A percentile compares a stretch with the other conserved stretches of the same genome.
These are phyloP conservation scores for Agaricus sinodeliciosus DNA, from an alignment of 768 basidiomycete species.

Conservation along the genomic window DNA sequence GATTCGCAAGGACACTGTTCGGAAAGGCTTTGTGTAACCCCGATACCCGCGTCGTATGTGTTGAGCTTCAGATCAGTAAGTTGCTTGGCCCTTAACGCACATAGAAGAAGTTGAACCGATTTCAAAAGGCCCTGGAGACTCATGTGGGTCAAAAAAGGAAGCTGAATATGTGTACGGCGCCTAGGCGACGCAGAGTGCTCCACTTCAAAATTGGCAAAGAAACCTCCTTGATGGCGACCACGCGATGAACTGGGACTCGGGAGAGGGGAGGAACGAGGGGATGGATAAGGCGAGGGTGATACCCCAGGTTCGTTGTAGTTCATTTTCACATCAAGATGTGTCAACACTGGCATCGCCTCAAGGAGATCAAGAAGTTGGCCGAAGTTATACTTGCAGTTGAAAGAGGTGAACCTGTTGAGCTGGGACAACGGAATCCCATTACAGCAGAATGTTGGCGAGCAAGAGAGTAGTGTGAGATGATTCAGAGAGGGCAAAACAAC, in stretches of 20 bases:
- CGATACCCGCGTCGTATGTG: slow-evolving; percentile 8
- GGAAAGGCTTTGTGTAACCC: slow-evolving; percentile 4
- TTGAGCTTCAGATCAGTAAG: slow-evolving; percentile 7
- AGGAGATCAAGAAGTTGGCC: slow-evolving; percentile 10
- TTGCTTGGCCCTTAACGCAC: slow-evolving; percentile 1
- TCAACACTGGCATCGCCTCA: slow-evolving; percentile 8
- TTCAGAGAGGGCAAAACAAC: background rate
- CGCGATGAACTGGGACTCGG: slow-evolving; percentile 4
- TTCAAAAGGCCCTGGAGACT: slow-evolving; percentile 7
- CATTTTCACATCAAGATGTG: slow-evolving; percentile 6
- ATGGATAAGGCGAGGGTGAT: slow-evolving; percentile 6
- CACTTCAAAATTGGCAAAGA: background rate
- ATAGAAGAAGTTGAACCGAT: slow-evolving; percentile 6
- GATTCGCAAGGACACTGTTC: slow-evolving; percentile 9
- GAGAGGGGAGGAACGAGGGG: slow-evolving; percentile 2
- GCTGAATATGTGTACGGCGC: slow-evolving; percentile 3
- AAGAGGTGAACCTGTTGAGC: slow-evolving; percentile 5
- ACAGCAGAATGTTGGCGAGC: slow-evolving; percentile 6
- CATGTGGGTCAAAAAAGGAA: slow-evolving; percentile 8
- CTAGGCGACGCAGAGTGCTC: slow-evolving; percentile 5
- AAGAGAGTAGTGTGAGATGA: slow-evolving; percentile 3
- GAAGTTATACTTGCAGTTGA: slow-evolving; percentile 7
- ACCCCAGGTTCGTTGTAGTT: slow-evolving; percentile 9
- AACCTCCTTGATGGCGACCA: background rate
- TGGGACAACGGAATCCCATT: slow-evolving; percentile 6